Evolutionary conservation across 192 early-diverging fungal genomes (phyloP), one percentile per base, ranked within the genome.

Genomic region (Phlyctochytrium planicorne): DNA sequence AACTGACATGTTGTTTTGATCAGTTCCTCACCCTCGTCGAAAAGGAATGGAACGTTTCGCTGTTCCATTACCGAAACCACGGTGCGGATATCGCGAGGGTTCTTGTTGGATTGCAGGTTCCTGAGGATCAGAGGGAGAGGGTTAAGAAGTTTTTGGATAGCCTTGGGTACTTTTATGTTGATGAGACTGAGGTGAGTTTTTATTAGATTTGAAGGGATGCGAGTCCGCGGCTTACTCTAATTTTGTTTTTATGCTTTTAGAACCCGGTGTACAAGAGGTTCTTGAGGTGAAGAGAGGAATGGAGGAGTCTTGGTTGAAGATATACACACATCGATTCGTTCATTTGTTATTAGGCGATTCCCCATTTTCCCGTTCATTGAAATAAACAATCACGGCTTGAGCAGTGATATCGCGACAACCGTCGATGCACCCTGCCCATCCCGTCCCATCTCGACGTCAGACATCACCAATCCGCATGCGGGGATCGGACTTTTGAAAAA

Each of bases 251-350:
- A 14, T 47, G 40, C 40, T n/a, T n/a, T n/a, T n/a, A 89, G 67
- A 94, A 94, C 71, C 82, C 85, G 2, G 87, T 91, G 3, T 93
- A 92, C 74, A 83, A 88, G 76, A 81, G 89, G 61, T 94, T 94
- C 32, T 34, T 75, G 6, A 20, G 40, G 20, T 74, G 59, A 60
- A 47, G 40, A 14, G 40, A 20, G 40, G n/a, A n/a, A n/a, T n/a
- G n/a, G n/a, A n/a, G n/a, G n/a, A n/a, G n/a, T n/a, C n/a, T n/a
- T n/a, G n/a, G n/a, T n/a, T n/a, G n/a, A n/a, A n/a, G n/a, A n/a
- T n/a, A n/a, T n/a, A n/a, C n/a, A n/a, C n/a, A n/a, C n/a, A n/a
- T n/a, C n/a, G n/a, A n/a, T n/a, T n/a, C n/a, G n/a, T n/a, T n/a
- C n/a, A n/a, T n/a, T n/a, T n/a, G n/a, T n/a, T n/a, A n/a, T n/a